A percentile compares a stretch with the other conserved stretches of the same genome.
These are phyloP conservation scores for Trifolium repens DNA, from an alignment of 306 rosid species.

Conservation along the genomic window DNA sequence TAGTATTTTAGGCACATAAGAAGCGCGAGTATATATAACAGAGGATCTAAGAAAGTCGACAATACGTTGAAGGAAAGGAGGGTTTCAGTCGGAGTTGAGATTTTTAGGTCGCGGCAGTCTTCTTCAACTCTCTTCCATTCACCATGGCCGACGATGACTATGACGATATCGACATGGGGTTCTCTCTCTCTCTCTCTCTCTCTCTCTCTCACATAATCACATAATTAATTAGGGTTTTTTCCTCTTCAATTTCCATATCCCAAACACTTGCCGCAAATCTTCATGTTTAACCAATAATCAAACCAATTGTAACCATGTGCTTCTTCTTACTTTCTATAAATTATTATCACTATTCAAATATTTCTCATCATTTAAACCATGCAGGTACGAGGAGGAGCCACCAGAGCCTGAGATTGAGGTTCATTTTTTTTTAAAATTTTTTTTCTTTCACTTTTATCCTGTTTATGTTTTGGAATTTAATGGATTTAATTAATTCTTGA, in stretches of 20 bases:
- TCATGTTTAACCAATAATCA: neutral
- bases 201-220: no score
- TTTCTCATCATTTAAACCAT: neutral
- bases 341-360: neutral
- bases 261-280: no score
- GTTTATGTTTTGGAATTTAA: neutral
- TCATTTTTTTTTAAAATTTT: neutral
- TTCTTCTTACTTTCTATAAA: neutral
- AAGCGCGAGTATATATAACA: no score
- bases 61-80: neutral
- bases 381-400: conserved; percentile 90
- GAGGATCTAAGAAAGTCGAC: neutral
- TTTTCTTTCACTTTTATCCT: neutral
- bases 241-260: neutral
- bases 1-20: no score
- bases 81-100: neutral
- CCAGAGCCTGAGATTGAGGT: conserved; percentile 91
- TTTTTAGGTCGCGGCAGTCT: conserved; percentile 1
- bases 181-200: conserved; percentile 3
- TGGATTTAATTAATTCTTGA: conserved; percentile 34
- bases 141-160: conserved; percentile 59
- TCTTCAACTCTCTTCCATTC: neutral
- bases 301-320: neutral
- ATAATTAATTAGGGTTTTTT: conserved; percentile 9
- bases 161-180: conserved; percentile 53